Base-by-base conservation (phyloP, 768 basidiomycete genomes). In the Podaxis sp. region DNA sequence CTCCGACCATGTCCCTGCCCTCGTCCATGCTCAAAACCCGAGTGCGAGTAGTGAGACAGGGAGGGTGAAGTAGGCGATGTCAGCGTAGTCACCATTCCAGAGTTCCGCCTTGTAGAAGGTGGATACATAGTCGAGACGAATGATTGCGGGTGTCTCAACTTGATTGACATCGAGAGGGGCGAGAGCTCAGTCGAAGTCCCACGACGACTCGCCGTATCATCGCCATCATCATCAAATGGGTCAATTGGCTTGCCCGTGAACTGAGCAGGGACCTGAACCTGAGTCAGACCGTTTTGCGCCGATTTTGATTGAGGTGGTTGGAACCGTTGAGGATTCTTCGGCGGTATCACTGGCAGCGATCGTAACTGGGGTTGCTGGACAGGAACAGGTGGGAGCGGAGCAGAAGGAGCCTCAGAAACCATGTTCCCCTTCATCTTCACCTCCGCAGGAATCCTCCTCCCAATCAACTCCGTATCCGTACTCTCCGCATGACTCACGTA, bases 401-500 rank as follows among this genome's bases (percentile, higher is more conserved):
- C 32, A 4, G 13, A 38, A 48, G 59, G 50, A 2, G 48, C 37
- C 37, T 42, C 25, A 10, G 50, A 16, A 16, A 36, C 35, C 9
- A 21, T 3, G 35, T 54, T 61, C 18, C 52, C 52, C 44, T 57
- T 62, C 55, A 63, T 64, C 62, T 50, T 66, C 28, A 62, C 51
- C 21, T 59, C 52, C 38, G 56, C 61, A 2, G 55, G 60, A 18
- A 54, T 60, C 18, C 66, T 57, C 40, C 42, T 63, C 16, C 62
- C 51, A 36, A 64, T 57, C 18, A 64, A 63, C 57, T 67, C 66
- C 48, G 61, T 62, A 52, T 63, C 61, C 32, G 66, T 62, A 50
- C 59, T 63, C 37, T 65, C 62, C 37, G 67, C 14, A 42, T 65
- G 68, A 50, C 16, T 44, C 16, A 25, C 38, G 21, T 25, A 9